Base-by-base conservation (phyloP, 2,329 filamentous ascomycete genomes). In the Botrytis sinoallii region DNA sequence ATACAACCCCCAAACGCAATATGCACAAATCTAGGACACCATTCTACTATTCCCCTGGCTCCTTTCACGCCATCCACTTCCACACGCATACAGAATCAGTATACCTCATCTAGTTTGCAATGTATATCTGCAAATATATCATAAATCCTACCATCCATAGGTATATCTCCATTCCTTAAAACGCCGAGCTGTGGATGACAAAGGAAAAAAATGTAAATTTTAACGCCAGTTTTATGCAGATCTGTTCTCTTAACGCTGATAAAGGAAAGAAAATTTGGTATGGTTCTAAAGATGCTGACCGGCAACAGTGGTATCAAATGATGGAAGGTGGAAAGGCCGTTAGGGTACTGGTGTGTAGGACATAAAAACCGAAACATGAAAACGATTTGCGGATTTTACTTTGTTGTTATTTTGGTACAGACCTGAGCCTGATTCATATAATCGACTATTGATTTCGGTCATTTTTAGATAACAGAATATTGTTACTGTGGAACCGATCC, bases 181-280 rank as follows among this genome's bases (percentile, higher is more conserved):
- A 69, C 66, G 66, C 66, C 66, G 48, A 44, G n/a, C 32, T 42
- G 65, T 29, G 38, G 18, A 16, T 40, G 32, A 69, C 48, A 69
- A 68, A 44, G 16, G 66, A 69, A 18, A 57, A 57, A 57, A 32
- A 42, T 57, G 32, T 32, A 42, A 35, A 68, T 40, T 6, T 5
- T 10, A 69, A 69, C 66, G 66, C 66, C 66, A 48, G 38, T 69
- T 52, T 57, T n/a, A 69, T 69, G 48, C 66, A 57, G 48, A 42
- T 44, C 48, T 68, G 46, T 44, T n/a, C 48, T 69, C 66, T 69
- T 32, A 7, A 59, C 55, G n/a, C 55, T 69, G 1, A 57, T 57
- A 69, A 57, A 68, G 48, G 65, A 68, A 57, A 64, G 38, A 64
- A 42, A 52, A 57, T 29, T 3, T 25, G 35, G 48, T 68, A 68